phyloP scores from a whole-genome alignment of 2,329 filamentous ascomycete species.

The Claviceps humidiphila region DNA sequence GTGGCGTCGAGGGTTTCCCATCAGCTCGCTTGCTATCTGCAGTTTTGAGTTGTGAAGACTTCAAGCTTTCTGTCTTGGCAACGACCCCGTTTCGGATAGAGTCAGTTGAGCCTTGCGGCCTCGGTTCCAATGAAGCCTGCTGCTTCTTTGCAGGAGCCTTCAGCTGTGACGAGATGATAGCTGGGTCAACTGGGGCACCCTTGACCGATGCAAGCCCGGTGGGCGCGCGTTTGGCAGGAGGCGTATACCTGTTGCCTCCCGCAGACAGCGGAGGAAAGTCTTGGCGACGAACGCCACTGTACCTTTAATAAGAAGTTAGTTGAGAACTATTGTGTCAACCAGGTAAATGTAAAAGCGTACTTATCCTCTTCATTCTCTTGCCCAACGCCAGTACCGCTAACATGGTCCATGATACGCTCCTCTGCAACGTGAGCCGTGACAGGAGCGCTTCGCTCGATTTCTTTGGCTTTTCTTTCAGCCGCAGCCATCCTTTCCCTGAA shows the following conservation, averaged over 20 bases:
- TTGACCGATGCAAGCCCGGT: constrained; percentile 59
- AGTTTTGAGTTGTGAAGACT: constrained; percentile 17
- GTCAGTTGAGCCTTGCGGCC: constrained; percentile 14
- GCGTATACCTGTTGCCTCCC: constrained; percentile 65
- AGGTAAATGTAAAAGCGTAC: constrained; percentile 26
- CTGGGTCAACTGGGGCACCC: constrained; percentile 70
- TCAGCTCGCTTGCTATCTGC: constrained; percentile 20
- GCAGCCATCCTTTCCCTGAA: constrained; percentile 67
- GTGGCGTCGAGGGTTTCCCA: constrained; percentile 11
- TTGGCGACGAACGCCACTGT: constrained; percentile 78
- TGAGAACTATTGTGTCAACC: not conserved
- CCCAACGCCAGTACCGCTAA: constrained; percentile 48
- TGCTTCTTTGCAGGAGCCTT: constrained; percentile 31
- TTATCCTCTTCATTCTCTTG: constrained; percentile 87
- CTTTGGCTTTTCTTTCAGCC: constrained; percentile 72
- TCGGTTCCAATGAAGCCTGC: constrained; percentile 12
- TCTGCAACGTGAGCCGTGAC: constrained; percentile 77
- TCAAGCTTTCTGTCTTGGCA: constrained; percentile 16
- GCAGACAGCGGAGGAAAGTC: constrained; percentile 53
- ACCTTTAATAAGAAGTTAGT: constrained; percentile 35
- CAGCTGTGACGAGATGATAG: constrained; percentile 81
- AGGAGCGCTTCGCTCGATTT: constrained; percentile 68
- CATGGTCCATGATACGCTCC: constrained; percentile 63
- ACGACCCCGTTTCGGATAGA: constrained; percentile 17
- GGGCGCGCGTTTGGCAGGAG: constrained; percentile 74